Evolutionary conservation across 2,329 filamentous ascomycete genomes (phyloP), one percentile per base, ranked within the genome.

Genomic region (Leptographium wingfieldii): DNA sequence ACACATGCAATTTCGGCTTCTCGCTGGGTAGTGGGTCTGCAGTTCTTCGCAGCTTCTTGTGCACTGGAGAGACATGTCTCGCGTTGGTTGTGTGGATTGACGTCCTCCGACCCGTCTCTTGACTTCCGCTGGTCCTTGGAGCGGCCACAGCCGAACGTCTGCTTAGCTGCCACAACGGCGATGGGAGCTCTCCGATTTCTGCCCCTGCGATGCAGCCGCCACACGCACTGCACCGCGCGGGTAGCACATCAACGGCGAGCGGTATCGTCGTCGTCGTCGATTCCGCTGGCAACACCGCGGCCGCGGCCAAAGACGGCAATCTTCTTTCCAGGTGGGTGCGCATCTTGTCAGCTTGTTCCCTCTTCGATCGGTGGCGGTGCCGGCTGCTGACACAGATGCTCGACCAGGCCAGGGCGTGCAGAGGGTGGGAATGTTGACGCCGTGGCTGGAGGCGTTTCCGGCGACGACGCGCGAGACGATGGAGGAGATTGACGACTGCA

Each of bases 381-480:
- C 40, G 22, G 22, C 16, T 56, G n/a, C 38, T 46, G 55, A 46
- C 27, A 3, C 3, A 3, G 3, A 38, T 22, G 12, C 56, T 63
- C 33, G 64, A 33, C 38, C 68, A 92, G 90, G 90, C 67, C 90
- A 95, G 74, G 90, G 90, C 66, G 90, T 95, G 22, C 90, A 95
- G 71, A 86, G 88, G 69, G 87, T 95, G 57, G 90, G 89, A 72
- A 95, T 95, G 90, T 79, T 89, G 60, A 83, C 80, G 40, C 86
- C 90, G 53, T 96, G 92, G 91, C 78, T 95, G 66, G 83, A 91
- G 68, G 85, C 87, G 61, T 97, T 96, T 71, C 92, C 92, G 14
- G 72, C 75, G 59, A 95, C 88, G 33, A 86, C 88, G 31, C 80
- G 80, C 52, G 83, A 83, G n/a, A 81, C 95, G 59, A 74, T 96